Conservation (phyloP, 129 eudicot species). For the Heracleum sosnowskyi region DNA sequence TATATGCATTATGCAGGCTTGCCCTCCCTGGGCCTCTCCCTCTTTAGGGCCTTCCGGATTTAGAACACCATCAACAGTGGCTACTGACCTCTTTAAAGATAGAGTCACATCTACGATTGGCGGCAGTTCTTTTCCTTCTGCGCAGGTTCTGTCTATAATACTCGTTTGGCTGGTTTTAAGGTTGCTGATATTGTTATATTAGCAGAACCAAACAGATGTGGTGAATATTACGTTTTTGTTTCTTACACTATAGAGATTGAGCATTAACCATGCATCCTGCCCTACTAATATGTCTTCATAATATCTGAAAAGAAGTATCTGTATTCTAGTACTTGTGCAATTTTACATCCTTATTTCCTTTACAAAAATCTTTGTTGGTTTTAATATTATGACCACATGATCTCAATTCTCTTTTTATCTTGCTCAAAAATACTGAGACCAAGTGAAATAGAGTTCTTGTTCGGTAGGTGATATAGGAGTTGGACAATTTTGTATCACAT, state of each 20-base stretch:
- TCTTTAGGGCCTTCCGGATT: constrained; percentile 25
- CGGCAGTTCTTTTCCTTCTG: constrained; percentile 35
- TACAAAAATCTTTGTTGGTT: neutral
- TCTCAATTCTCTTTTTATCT: neutral
- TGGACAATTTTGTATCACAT: neutral
- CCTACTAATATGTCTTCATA: neutral
- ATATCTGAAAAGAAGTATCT: neutral
- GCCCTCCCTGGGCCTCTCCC: constrained; percentile 86
- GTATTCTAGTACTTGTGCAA: neutral
- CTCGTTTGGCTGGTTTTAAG: neutral
- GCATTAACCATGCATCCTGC: neutral
- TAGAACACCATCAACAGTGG: constrained; percentile 40
- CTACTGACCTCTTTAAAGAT: constrained; percentile 36
- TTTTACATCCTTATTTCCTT: neutral
- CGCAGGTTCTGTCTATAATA: constrained; percentile 33
- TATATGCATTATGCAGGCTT: constrained; percentile 78
- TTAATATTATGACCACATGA: neutral
- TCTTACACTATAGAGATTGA: neutral
- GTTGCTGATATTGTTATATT: neutral
- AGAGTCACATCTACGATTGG: constrained; percentile 27
- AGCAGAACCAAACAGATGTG: neutral
- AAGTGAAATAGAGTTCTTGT: neutral
- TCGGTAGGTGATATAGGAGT: neutral
- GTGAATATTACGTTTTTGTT: neutral
- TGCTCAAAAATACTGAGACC: neutral